A percentile compares a stretch with the other conserved stretches of the same genome.
Conservation (phyloP, 257 asterid species). For the Penstemon davidsonii region DNA sequence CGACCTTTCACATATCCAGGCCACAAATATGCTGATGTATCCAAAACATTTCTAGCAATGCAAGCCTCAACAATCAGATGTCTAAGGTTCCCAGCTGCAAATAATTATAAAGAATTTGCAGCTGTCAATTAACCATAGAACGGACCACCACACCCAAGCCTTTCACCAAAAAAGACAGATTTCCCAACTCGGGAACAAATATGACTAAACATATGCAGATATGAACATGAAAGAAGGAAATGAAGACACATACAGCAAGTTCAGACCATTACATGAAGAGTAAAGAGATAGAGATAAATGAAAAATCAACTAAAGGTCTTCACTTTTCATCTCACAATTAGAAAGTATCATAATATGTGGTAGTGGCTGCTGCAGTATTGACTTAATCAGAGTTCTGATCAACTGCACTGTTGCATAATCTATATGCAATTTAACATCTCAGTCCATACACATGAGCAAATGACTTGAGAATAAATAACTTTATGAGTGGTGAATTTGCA, state of each 20-base stretch:
- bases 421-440: constrained; percentile 12
- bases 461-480: constrained; percentile 13
- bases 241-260: neutral
- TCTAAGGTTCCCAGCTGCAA: constrained; percentile 79
- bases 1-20: constrained; percentile 93
- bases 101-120: constrained; percentile 28
- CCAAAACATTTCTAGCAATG: constrained; percentile 90
- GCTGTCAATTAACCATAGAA: constrained; percentile 13
- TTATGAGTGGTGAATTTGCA: constrained; percentile 2
- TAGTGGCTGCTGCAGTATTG: constrained; percentile 6
- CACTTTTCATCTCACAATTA: constrained; percentile 12
- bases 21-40: constrained; percentile 91
- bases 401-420: constrained; percentile 13
- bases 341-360: neutral
- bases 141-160: neutral
- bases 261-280: neutral
- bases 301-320: constrained; percentile 5
- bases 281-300: constrained; percentile 14
- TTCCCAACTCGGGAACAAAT: neutral
- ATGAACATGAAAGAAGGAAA: constrained; percentile 10
- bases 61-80: constrained; percentile 97
- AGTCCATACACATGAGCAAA: neutral
- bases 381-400: constrained; percentile 10
- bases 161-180: constrained; percentile 7
- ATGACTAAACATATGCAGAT: neutral